Base-by-base conservation (phyloP, 805 yeast species). In the Tetrapisispora fleetii region DNA sequence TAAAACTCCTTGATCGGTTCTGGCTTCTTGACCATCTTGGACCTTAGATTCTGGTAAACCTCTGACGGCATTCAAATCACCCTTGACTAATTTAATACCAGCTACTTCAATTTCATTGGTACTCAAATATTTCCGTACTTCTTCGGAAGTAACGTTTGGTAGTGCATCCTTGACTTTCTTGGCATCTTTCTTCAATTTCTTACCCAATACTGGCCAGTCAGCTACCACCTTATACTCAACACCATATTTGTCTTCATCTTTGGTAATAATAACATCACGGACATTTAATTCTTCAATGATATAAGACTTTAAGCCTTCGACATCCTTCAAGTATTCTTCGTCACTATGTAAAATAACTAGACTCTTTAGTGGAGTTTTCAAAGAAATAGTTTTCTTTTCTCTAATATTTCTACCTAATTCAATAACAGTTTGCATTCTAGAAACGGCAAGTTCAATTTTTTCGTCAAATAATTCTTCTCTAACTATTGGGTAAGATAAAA, bases 191-290 rank as follows among this genome's bases (percentile, higher is more conserved):
- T 89, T 91, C 69, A 93, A 79, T 71, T 93, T 93, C 77, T 91
- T 93, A 72, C 99, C 99, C 58, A 93, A 77, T 19, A 89, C 87
- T 50, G 98, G 96, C 99, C 99, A 93, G 73, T 93, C 99, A 44
- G 99, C 99, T 67, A 86, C 95, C 40, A 91, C 97, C 54, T 78
- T 80, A 75, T 90, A 91, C 65, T 83, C 85, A 52, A 93, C 98
- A 60, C 90, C 93, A 65, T 90, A 91, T 63, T 83, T 81, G 58
- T 76, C 81, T 73, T 93, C 99, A 64, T 93, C 96, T 22, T 85
- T 76, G 19, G 97, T 89, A 59, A 93, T 83, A 59, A 87, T 73
- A 48, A 93, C 67, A 58, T 86, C 93, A 68, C 96, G 85, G 52
- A 93, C 85, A 64, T 93, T 93, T 68, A 93, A 79, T 72, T 93